These are phyloP conservation scores for Wickerhamomyces subpelliculosus DNA, from an alignment of 805 yeast species.

Conservation along the genomic window DNA sequence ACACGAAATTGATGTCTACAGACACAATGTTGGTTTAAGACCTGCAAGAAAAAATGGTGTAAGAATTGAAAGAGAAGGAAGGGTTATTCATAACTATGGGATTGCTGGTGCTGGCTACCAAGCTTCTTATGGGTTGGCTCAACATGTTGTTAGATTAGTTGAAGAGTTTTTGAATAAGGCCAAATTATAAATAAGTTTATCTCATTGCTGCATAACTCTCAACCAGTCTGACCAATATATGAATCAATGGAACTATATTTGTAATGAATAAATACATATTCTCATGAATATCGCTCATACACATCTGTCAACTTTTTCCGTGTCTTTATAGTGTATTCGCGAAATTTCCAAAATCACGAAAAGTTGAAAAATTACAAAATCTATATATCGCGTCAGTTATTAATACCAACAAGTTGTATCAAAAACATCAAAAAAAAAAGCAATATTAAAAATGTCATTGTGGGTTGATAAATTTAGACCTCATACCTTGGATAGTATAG, in stretches of 20 bases:
- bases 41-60: slow-evolving; percentile 61
- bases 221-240: too few species aligned
- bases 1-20: slow-evolving; percentile 36
- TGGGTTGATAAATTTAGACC: slow-evolving; percentile 98
- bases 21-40: slow-evolving; percentile 56
- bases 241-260: too few species aligned
- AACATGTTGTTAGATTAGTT: slow-evolving; percentile 33
- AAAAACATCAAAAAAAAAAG: background rate
- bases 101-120: slow-evolving; percentile 78
- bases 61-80: slow-evolving; percentile 38
- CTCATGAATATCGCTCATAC: too few species aligned
- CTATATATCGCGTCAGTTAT: background rate
- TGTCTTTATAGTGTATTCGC: too few species aligned
- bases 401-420: too few species aligned
- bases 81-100: slow-evolving; percentile 58
- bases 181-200: slow-evolving; percentile 15
- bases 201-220: too few species aligned
- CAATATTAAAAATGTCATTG: slow-evolving; percentile 56
- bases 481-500: slow-evolving; percentile 49
- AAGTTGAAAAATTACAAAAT: too few species aligned
- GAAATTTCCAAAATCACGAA: too few species aligned
- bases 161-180: slow-evolving; percentile 21
- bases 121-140: slow-evolving; percentile 58
- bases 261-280: too few species aligned
- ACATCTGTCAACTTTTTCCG: too few species aligned